phyloP scores from a whole-genome alignment of 164 flowering plant species.

The Vitis amurensis region DNA sequence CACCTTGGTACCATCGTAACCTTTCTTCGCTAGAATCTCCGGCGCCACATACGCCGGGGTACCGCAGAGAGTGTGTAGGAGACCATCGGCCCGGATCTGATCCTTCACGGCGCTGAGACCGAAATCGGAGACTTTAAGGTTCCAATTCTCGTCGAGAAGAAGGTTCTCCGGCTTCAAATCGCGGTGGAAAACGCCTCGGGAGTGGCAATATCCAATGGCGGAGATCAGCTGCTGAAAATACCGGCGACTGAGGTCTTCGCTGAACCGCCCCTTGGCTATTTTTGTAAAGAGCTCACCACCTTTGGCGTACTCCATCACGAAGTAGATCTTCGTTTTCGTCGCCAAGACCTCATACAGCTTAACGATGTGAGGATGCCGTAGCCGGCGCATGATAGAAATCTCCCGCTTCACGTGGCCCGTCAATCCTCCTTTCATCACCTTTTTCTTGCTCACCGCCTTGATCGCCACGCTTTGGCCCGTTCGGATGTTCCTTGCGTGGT shows the following conservation, averaged over 20 bases:
- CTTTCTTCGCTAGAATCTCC: constrained; percentile 61
- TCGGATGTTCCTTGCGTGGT: constrained; percentile 48
- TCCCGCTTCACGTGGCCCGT: constrained; percentile 48
- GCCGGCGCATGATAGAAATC: constrained; percentile 61
- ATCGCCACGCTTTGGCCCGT: constrained; percentile 71
- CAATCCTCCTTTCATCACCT: constrained; percentile 32
- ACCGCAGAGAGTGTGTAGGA: constrained; percentile 72
- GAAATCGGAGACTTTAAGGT: constrained; percentile 63
- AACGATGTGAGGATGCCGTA: constrained; percentile 63
- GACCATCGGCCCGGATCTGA: constrained; percentile 50
- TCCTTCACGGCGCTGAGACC: constrained; percentile 63
- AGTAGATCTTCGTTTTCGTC: constrained; percentile 64
- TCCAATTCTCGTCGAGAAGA: constrained; percentile 61
- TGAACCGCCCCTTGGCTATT: constrained; percentile 53
- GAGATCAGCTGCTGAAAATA: constrained; percentile 71
- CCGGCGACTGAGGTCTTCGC: constrained; percentile 57
- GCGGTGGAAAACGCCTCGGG: constrained; percentile 66
- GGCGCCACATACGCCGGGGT: constrained; percentile 82
- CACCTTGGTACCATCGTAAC: constrained; percentile 63
- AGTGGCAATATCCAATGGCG: constrained; percentile 65
- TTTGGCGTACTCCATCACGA: constrained; percentile 69
- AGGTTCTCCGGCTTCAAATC: constrained; percentile 76
- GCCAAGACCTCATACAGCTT: constrained; percentile 66
- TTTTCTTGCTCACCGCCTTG: constrained; percentile 58
- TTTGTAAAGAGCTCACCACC: constrained; percentile 73